Conservation (phyloP, 1,284 basidiomycete genomes). For the Sanghuangporus weigelae region DNA sequence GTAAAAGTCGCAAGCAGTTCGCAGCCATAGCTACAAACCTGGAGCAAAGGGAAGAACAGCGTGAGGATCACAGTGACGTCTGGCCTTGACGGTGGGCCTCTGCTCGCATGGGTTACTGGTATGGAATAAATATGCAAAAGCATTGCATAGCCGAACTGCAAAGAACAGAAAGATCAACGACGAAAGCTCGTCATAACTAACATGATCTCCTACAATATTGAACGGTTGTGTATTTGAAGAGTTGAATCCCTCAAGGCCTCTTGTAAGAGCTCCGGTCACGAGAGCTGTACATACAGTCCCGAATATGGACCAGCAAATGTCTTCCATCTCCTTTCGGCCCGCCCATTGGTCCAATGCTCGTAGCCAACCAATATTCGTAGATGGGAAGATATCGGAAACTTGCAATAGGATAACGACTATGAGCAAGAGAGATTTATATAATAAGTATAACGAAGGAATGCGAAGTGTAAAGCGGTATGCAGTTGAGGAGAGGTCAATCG, state of each 20-base stretch:
- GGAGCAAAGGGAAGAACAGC: conserved; percentile 62
- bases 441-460: conserved; percentile 55
- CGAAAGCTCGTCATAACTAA: not conserved
- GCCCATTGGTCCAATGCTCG: conserved; percentile 41
- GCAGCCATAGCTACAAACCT: conserved; percentile 35
- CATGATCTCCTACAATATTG: conserved; percentile 47
- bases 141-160: conserved; percentile 69
- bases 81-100: conserved; percentile 50
- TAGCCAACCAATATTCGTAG: conserved; percentile 28
- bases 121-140: conserved; percentile 67
- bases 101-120: conserved; percentile 48
- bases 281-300: conserved; percentile 58
- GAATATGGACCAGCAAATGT: conserved; percentile 70
- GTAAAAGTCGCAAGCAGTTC: conserved; percentile 1
- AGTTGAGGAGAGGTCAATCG: conserved; percentile 56
- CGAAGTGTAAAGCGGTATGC: conserved; percentile 53
- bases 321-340: conserved; percentile 46
- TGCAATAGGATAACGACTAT: conserved; percentile 58
- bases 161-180: not conserved
- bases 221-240: conserved; percentile 51
- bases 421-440: conserved; percentile 47
- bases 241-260: conserved; percentile 58
- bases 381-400: conserved; percentile 38
- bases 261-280: conserved; percentile 57
- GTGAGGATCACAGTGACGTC: conserved; percentile 64